Base-by-base conservation (phyloP, 768 basidiomycete species). In the Lactifluus pinguis region DNA sequence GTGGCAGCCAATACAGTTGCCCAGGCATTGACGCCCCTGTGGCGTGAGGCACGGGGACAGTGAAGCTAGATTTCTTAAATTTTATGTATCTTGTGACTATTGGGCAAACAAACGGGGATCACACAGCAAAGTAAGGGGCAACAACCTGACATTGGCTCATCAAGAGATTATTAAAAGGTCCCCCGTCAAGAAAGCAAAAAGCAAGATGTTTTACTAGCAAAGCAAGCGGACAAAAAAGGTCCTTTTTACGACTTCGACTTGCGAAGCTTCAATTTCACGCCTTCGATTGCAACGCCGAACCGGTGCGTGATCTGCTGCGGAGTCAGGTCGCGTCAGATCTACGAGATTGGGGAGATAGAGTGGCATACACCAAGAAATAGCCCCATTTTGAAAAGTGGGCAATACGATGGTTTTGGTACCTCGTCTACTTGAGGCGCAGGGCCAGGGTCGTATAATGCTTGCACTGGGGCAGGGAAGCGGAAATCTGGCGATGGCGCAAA, bases 1-100 rank as follows among this genome's bases (percentile, higher is more conserved):
- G 85, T 89, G 56, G 87, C 87, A 60, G 73, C 79, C 34, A 89
- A 81, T 65, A 87, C 81, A 25, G 87, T 87, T 2, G 81, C 85
- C 4, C 87, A 90, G 68, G 87, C 86, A 25, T 70, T 88, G 21
- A 87, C 86, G 9, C 85, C 87, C 1, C 70, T 88, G 42, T 89
- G 82, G 87, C 75, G 74, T 61, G 76, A 77, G 34, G 68, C 74
- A 14, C 75, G 71, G 55, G 73, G 68, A 19, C 56, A 49, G 36
- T 73, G 61, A 73, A 30, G 15, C n/a, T 47, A 39, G 49, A 30
- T 48, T 62, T 34, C 15, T 41, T 63, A 34, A 47, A 44, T 57
- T 58, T 38, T 48, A 45, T 53, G 44, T 38, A 45, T 54, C 49
- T 42, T 47, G 32, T 49, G 53, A 49, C 51, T 21, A 17, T 61